Percentiles rank a stretch among this genome's conserved stretches.
These are phyloP conservation scores for Hericium rajendrae DNA, from an alignment of 768 basidiomycete genomes.

Conservation along the genomic window DNA sequence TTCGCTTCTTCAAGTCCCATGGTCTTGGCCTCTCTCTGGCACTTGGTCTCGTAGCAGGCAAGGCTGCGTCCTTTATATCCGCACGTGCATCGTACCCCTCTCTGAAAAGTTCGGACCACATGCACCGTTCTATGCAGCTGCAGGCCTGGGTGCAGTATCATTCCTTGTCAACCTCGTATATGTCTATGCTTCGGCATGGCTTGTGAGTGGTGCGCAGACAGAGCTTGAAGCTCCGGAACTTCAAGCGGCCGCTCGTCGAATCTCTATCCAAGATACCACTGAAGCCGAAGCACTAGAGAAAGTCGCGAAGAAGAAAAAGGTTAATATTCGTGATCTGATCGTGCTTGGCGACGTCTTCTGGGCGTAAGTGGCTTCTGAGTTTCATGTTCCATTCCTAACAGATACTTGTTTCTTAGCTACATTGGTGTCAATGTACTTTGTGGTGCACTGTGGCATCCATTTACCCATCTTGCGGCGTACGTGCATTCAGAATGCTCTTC, in stretches of 20 bases:
- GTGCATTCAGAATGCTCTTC: slow-evolving; percentile 13
- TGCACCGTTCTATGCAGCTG: slow-evolving; percentile 68
- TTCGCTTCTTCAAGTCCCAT: slow-evolving; percentile 69
- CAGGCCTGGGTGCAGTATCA: slow-evolving; percentile 53
- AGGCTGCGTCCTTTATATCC: slow-evolving; percentile 66
- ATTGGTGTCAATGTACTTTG: slow-evolving; percentile 69
- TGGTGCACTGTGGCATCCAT: slow-evolving; percentile 70
- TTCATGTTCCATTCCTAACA: neutral
- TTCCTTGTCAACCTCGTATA: slow-evolving; percentile 64
- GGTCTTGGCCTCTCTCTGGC: slow-evolving; percentile 72
- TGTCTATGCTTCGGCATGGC: slow-evolving; percentile 52
- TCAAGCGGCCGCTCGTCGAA: slow-evolving; percentile 39
- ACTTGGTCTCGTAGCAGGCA: slow-evolving; percentile 76
- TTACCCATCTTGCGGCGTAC: slow-evolving; percentile 67
- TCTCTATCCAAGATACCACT: slow-evolving; percentile 30
- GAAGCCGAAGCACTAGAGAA: slow-evolving; percentile 55
- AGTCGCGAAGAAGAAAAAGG: slow-evolving; percentile 56
- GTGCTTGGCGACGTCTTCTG: slow-evolving; percentile 71
- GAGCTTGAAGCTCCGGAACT: slow-evolving; percentile 59
- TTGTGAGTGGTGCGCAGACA: slow-evolving; percentile 49
- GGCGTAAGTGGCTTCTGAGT: slow-evolving; percentile 38
- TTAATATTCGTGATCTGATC: slow-evolving; percentile 49
- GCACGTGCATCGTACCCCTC: slow-evolving; percentile 74
- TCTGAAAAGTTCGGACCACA: slow-evolving; percentile 54
- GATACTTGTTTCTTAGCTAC: slow-evolving; percentile 34